Evolutionary conservation across 345 rosid species (phyloP), one percentile per base, ranked within the genome.

Genomic region (Garcia nutans): DNA sequence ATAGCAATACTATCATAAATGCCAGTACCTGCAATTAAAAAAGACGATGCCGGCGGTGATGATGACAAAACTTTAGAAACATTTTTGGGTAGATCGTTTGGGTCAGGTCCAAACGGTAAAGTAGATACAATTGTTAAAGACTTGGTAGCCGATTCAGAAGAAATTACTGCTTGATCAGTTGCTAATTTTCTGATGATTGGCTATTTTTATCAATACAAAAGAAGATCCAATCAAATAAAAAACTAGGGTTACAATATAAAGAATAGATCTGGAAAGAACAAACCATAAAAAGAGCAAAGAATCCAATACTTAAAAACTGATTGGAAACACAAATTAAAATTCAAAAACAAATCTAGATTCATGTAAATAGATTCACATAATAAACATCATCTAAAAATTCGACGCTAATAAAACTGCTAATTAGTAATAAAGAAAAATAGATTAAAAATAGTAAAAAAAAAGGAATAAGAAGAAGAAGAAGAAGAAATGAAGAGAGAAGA

Each of bases 51-150:
- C 31, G 41, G 41, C 41, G 74, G 15, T 1, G 56, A 50, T 37
- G 63, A 17, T 10, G 72, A 44, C 17, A 78, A 31, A 50, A 80
- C 66, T 72, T 62, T 82, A 0, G 77, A 71, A 52, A 80, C 62
- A 78, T 82, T 79, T 50, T 78, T 83, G 0, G 93, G 93, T 20
- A 87, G 84, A 74, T 86, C 87, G 65, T 71, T 71, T n/a, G 85
- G 86, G n/a, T 89, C 65, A 10, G 88, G 87, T 76, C 88, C 87
- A n/a, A 69, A 52, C 1, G 83, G 85, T 22, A 22, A 70, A 71
- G 79, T 31, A 0, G 86, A 56, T 9, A 58, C 59, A 67, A 63
- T 23, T 3, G 54, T 41, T 2, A 70, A 37, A 49, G 80, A 45
- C 49, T 74, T 54, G n/a, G 58, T 6, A 37, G 41, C 58, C 58